Evolutionary conservation across 2,329 filamentous ascomycete species (phyloP).

Genomic region (Ceratocystis papillata): DNA sequence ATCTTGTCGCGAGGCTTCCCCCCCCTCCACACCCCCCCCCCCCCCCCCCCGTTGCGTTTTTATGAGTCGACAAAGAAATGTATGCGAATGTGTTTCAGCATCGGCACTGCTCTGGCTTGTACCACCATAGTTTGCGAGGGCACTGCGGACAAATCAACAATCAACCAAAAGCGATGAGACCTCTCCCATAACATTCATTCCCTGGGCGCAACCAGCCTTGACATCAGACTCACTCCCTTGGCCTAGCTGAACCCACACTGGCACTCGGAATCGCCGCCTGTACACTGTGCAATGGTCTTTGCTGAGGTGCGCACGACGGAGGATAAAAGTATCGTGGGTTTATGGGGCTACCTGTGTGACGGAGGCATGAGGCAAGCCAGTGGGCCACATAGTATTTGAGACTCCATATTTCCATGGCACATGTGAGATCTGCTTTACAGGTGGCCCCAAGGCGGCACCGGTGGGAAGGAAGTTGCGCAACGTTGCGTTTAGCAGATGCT

Average conservation of each 20-base stretch:
- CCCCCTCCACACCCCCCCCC: slow-evolving; percentile 31
- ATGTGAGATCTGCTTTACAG: slow-evolving; percentile 46
- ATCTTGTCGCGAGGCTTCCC: slow-evolving; percentile 38
- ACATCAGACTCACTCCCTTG: slow-evolving; percentile 40
- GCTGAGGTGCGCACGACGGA: slow-evolving; percentile 43
- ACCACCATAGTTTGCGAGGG: slow-evolving; percentile 41
- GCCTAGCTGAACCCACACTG: slow-evolving; percentile 48
- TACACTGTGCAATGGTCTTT: slow-evolving; percentile 47
- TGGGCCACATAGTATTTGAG: slow-evolving; percentile 53
- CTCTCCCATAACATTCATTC: slow-evolving; percentile 48
- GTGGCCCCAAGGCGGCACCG: slow-evolving; percentile 51
- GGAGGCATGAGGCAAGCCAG: slow-evolving; percentile 39
- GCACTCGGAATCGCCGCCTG: slow-evolving; percentile 38
- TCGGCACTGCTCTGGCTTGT: slow-evolving; percentile 39
- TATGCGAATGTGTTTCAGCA: slow-evolving; percentile 34
- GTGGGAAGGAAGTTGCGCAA: slow-evolving; percentile 41
- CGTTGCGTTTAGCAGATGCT: slow-evolving; percentile 40
- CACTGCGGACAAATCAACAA: slow-evolving; percentile 33
- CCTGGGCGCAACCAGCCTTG: slow-evolving; percentile 47
- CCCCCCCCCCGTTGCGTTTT: slow-evolving; percentile 31
- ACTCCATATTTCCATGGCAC: slow-evolving; percentile 52
- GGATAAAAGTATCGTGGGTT: slow-evolving; percentile 40
- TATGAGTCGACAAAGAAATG: slow-evolving; percentile 30
- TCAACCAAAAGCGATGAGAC: slow-evolving; percentile 43
- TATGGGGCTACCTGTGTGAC: slow-evolving; percentile 46